Base-by-base conservation (phyloP, 1,284 basidiomycete species). In the Ganoderma resinaceum region DNA sequence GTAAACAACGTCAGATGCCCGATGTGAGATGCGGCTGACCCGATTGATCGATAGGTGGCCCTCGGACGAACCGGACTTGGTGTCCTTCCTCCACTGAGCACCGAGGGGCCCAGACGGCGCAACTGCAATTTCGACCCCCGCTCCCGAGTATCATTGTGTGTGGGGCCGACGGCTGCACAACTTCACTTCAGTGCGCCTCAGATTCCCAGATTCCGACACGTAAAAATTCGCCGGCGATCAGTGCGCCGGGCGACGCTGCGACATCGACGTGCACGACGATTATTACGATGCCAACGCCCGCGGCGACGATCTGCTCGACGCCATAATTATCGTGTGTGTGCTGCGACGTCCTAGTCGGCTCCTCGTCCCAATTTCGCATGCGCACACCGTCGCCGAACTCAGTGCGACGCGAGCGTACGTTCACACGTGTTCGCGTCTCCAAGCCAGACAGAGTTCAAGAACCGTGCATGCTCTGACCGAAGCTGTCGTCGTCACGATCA, bases 161-260 rank as follows among this genome's bases (percentile, higher is more conserved):
- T 58, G 18, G 14, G 9, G 35, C 26, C 33, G 20, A 53, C 26
- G 31, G n/a, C 14, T 26, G 37, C 43, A 26, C 59, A 26, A n/a
- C n/a, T n/a, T n/a, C n/a, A n/a, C n/a, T 12, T 49, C 46, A 23
- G 14, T n/a, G 35, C 35, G n/a, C 35, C 33, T 20, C 33, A 58
- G 31, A 23, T 38, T 37, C 35, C 33, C 35, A 58, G 35, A 60
- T 60, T 26, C 40, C 38, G 37, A 63, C 70, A 71, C 67, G 70
- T 71, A 68, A 67, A 23, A 49, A 53, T n/a, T 63, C 26, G 40
- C 66, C 70, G 70, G 70, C 57, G 65, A 66, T 67, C 59, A 33
- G 61, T 62, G 52, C 67, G 65, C 70, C 70, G 70, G 64, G 40
- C 12, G 58, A 23, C 58, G 58, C n/a, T 29, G 16, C 29, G 23